Base-by-base conservation (phyloP, 306 rosid species). In the Prunus mira region DNA sequence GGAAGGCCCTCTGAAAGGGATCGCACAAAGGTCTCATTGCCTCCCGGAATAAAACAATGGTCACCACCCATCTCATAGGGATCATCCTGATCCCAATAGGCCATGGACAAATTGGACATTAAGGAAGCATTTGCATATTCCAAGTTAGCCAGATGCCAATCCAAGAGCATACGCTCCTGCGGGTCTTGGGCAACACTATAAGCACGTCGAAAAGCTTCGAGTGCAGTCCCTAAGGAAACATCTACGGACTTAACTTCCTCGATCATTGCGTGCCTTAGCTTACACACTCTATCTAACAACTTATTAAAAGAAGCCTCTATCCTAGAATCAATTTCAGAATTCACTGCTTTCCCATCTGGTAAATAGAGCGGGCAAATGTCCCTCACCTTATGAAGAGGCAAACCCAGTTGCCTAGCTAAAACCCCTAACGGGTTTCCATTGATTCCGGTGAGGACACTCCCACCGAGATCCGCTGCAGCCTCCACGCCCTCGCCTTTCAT, bases 61-160 rank as follows among this genome's bases (percentile, higher is more conserved):
- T 93, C 98, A 65, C 98, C 98, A 17, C 98, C 98, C 98, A 93
- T 93, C 81, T 93, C 98, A 79, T 80, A 93, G 3, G 96, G 98
- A 86, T 93, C 96, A 82, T 93, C 96, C 78, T 93, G 98, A 82
- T 93, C 98, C 98, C 98, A 93, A 85, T 93, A 93, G 0, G 96
- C 96, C 98, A 91, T 93, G 0, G 98, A 91, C 85, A 93, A 79
- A 78, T 93, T 91, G 8, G 94, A 84, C 94, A 93, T 90, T 20
- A 87, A 82, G 20, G 98, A 84, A 43, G 98, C 98, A 86, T 93
- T 93, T 1, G 98, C 98, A 79, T 93, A 93, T 86, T 93, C 98
- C 89, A 93, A 88, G 77, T 93, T 93, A 0, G 98, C 96, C 12
- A 93, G 90, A 78, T 93, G 98, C 98, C 98, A 93, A 87, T 93